These are phyloP conservation scores for Caloboletus firmus DNA, from an alignment of 1,284 basidiomycete genomes.

Conservation along the genomic window DNA sequence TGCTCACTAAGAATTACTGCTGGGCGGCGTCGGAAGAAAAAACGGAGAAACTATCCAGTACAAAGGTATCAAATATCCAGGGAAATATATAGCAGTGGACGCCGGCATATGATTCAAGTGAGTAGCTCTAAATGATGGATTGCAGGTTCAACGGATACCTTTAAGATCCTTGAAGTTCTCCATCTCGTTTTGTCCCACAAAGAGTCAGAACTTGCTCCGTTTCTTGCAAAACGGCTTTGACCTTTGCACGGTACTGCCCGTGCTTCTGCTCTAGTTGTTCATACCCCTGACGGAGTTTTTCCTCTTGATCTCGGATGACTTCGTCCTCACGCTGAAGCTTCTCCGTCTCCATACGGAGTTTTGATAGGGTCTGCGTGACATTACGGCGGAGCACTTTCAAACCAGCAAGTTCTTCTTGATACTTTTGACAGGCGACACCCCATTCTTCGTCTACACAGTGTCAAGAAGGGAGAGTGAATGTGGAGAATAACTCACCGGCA, in stretches of 20 bases:
- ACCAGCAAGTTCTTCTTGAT: constrained; percentile 58
- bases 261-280: constrained; percentile 59
- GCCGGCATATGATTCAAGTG: neutral
- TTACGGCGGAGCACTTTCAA: constrained; percentile 55
- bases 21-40: neutral
- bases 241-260: constrained; percentile 54
- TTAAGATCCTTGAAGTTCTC: constrained; percentile 18
- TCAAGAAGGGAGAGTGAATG: constrained; percentile 1
- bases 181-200: constrained; percentile 46
- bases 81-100: neutral
- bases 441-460: constrained; percentile 49
- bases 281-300: constrained; percentile 50
- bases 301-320: constrained; percentile 53
- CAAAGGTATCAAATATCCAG: constrained; percentile 4
- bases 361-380: constrained; percentile 53
- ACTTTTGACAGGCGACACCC: constrained; percentile 53
- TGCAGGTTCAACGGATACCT: neutral
- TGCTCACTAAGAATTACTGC: too few relatives aligned
- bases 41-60: neutral
- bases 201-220: constrained; percentile 50
- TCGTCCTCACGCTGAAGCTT: constrained; percentile 55
- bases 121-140: neutral
- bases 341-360: constrained; percentile 55
- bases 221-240: constrained; percentile 58
- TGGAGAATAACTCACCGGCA: constrained; percentile 45